Evolutionary conservation across 2,329 filamentous ascomycete species (phyloP).

Genomic region (Alternaria consortialis): DNA sequence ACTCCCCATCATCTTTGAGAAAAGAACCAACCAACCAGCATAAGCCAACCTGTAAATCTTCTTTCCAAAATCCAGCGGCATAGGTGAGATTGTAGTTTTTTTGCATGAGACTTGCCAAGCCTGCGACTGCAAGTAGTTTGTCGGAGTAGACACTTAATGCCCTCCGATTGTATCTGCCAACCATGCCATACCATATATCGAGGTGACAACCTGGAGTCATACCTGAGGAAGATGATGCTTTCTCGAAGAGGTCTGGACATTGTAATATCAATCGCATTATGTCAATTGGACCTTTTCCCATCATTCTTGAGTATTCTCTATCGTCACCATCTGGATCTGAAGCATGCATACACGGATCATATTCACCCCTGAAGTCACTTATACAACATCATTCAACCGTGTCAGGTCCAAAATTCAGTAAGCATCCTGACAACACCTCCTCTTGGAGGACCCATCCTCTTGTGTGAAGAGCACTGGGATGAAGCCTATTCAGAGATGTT

Average conservation of each 20-base stretch:
- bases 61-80: background rate
- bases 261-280: background rate
- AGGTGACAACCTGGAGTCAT: background rate
- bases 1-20: background rate
- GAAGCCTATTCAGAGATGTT: too few relatives aligned
- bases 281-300: background rate
- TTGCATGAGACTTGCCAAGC: background rate
- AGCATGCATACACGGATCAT: too few relatives aligned
- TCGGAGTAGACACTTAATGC: background rate
- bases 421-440: background rate
- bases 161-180: background rate
- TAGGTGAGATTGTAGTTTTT: background rate
- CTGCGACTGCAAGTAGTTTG: background rate
- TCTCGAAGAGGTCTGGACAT: background rate
- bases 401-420: background rate
- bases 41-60: background rate
- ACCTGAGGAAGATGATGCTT: background rate
- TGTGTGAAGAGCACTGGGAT: background rate
- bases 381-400: background rate
- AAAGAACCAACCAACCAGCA: too few relatives aligned
- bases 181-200: background rate
- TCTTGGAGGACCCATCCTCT: background rate
- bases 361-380: too few relatives aligned
- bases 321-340: too few relatives aligned
- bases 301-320: too few relatives aligned